Conservation (phyloP, 2,329 filamentous ascomycete genomes). For the Fusarium tjaetaba region DNA sequence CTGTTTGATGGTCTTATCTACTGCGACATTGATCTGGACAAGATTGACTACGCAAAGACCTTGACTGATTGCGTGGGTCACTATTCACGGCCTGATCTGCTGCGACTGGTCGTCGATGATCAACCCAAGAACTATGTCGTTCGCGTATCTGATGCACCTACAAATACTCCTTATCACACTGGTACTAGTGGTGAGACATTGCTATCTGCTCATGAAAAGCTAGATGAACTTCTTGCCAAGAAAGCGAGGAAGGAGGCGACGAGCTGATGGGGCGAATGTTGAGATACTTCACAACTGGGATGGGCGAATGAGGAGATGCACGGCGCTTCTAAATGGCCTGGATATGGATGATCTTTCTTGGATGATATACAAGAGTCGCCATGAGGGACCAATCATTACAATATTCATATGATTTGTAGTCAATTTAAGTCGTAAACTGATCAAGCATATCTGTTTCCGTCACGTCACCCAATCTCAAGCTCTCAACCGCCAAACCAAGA, state of each 20-base stretch:
- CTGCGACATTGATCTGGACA: slow-evolving; percentile 48
- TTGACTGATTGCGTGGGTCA: slow-evolving; percentile 50
- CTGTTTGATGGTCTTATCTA: slow-evolving; percentile 49
- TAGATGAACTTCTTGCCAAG: neutral
- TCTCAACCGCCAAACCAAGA: neutral
- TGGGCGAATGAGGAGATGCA: neutral
- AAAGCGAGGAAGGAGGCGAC: neutral
- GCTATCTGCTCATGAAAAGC: neutral
- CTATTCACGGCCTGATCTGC: slow-evolving; percentile 51
- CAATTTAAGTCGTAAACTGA: neutral
- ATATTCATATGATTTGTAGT: accelerated
- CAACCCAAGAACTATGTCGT: neutral
- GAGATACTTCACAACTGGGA: accelerated
- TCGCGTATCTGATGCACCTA: neutral
- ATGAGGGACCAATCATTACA: no score
- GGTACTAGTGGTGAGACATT: neutral
- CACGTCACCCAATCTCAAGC: neutral
- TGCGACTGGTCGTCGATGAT: slow-evolving; percentile 43
- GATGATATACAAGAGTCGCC: neutral
- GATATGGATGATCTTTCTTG: neutral
- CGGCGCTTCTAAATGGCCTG: neutral
- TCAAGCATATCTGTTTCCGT: neutral
- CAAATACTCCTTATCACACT: neutral
- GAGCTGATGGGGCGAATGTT: accelerated
- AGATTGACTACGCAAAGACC: slow-evolving; percentile 32